These are phyloP conservation scores for Sphaceloma murrayae DNA, from an alignment of 2,329 filamentous ascomycete species.

Conservation along the genomic window DNA sequence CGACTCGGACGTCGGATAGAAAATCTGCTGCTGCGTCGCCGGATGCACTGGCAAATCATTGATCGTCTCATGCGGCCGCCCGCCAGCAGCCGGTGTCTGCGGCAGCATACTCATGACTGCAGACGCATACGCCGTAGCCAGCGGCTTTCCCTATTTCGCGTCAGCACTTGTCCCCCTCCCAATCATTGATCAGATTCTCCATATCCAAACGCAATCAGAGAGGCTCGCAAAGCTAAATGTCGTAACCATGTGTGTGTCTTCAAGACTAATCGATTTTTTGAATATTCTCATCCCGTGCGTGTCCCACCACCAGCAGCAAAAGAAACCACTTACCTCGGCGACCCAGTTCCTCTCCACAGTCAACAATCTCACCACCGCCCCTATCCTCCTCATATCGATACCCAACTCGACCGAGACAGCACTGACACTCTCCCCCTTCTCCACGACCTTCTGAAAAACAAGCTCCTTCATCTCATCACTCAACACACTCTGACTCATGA, in stretches of 20 bases:
- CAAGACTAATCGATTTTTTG: constrained; percentile 98
- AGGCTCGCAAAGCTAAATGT: constrained; percentile 63
- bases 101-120: constrained; percentile 76
- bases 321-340: constrained; percentile 54
- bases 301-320: background rate
- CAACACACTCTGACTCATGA: constrained; percentile 62
- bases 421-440: constrained; percentile 59
- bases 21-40: constrained; percentile 46
- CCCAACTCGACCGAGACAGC: constrained; percentile 66
- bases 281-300: constrained; percentile 56
- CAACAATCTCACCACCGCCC: constrained; percentile 75
- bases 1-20: constrained; percentile 55
- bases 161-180: background rate
- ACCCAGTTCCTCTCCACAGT: constrained; percentile 74
- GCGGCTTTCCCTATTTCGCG: constrained; percentile 55
- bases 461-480: constrained; percentile 62
- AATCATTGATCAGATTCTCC: background rate
- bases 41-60: constrained; percentile 55
- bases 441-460: constrained; percentile 61
- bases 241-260: constrained; percentile 94
- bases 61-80: constrained; percentile 47
- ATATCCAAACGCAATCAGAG: constrained; percentile 48
- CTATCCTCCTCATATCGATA: constrained; percentile 74
- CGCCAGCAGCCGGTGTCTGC: constrained; percentile 43
- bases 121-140: constrained; percentile 66